Percentiles rank a stretch among this genome's conserved stretches.
Conservation (phyloP, 352 stramenopile species). For the Phytophthora meadii region DNA sequence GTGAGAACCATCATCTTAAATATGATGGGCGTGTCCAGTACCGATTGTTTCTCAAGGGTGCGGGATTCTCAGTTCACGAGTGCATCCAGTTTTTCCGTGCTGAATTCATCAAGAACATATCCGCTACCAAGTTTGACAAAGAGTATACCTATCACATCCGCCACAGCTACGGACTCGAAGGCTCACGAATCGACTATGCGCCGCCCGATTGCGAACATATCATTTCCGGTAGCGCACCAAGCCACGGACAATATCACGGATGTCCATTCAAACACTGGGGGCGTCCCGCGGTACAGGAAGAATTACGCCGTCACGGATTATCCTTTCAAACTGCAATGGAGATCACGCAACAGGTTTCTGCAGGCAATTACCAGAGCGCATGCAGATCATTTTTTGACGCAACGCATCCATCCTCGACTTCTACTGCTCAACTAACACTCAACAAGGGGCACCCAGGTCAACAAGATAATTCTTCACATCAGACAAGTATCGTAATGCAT, state of each 20-base stretch:
- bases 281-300: slow-evolving; percentile 37
- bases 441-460: neutral
- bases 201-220: slow-evolving; percentile 70
- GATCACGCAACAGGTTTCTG: slow-evolving; percentile 43
- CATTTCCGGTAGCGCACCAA: slow-evolving; percentile 47
- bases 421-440: slow-evolving; percentile 23
- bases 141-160: slow-evolving; percentile 90
- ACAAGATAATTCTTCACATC: slow-evolving; percentile 7
- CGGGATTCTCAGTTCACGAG: slow-evolving; percentile 81
- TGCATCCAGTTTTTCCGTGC: slow-evolving; percentile 78
- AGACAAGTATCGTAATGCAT: slow-evolving; percentile 44
- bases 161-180: slow-evolving; percentile 88
- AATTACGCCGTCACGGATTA: slow-evolving; percentile 47
- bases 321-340: slow-evolving; percentile 20
- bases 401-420: slow-evolving; percentile 29
- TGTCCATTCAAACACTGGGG: slow-evolving; percentile 88
- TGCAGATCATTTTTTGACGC: slow-evolving; percentile 61
- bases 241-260: slow-evolving; percentile 78
- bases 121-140: slow-evolving; percentile 74
- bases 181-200: slow-evolving; percentile 73
- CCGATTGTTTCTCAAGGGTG: slow-evolving; percentile 85
- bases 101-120: slow-evolving; percentile 73
- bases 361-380: slow-evolving; percentile 48
- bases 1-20: slow-evolving; percentile 84
- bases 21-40: slow-evolving; percentile 88